phyloP scores from a whole-genome alignment of 2,329 filamentous ascomycete genomes.

The Cytospora mali region DNA sequence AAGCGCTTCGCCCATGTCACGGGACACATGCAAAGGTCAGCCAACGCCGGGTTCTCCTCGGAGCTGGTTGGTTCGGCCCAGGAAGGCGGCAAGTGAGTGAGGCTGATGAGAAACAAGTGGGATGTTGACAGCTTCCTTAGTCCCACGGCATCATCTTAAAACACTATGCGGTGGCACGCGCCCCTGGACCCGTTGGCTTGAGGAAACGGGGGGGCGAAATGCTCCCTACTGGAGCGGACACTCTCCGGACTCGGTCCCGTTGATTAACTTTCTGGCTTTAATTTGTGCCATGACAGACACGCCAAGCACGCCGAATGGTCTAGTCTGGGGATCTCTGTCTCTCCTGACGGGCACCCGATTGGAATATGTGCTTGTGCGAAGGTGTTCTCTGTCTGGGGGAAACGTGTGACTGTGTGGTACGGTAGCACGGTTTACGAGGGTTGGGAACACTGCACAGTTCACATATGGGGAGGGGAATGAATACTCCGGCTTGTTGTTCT shows the following conservation, averaged over 20 bases:
- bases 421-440: too few species aligned
- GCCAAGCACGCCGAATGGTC: neutral
- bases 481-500: neutral
- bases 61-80: slow-evolving; percentile 7
- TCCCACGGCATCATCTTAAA: slow-evolving; percentile 23
- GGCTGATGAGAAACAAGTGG: slow-evolving; percentile 13
- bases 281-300: neutral
- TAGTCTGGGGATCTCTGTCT: neutral
- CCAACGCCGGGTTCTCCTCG: slow-evolving; percentile 3
- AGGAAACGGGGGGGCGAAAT: neutral
- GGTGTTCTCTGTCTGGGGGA: too few species aligned
- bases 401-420: too few species aligned
- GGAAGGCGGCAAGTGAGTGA: neutral
- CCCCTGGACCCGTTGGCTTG: neutral
- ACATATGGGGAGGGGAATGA: too few species aligned
- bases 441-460: too few species aligned
- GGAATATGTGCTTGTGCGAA: too few species aligned
- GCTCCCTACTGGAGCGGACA: neutral
- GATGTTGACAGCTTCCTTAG: slow-evolving; percentile 18
- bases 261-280: too few species aligned
- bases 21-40: neutral
- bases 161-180: slow-evolving; percentile 19
- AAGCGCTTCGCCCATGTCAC: too few species aligned
- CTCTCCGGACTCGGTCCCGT: neutral
- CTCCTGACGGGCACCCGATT: too few species aligned